Conservation (phyloP, 306 rosid genomes). For the Corylus americana region DNA sequence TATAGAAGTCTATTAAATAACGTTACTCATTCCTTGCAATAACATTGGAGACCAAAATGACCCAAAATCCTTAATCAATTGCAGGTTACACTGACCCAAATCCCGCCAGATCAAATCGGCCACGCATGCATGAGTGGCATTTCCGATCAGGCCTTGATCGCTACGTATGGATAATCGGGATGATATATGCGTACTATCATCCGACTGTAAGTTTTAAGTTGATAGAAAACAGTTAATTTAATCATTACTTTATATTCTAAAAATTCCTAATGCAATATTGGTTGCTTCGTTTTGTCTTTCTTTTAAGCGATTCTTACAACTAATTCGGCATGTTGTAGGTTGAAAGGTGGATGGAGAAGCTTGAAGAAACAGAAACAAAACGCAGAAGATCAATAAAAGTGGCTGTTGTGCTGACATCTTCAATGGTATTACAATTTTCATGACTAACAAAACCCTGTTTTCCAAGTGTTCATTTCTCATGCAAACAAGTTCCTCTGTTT, state of each 20-base stretch:
- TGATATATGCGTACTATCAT: slow-evolving; percentile 95
- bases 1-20: no score
- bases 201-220: slow-evolving; percentile 62
- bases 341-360: slow-evolving; percentile 90
- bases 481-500: slow-evolving; percentile 27
- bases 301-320: not conserved
- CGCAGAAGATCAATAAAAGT: slow-evolving; percentile 73
- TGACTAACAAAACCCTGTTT: slow-evolving; percentile 12
- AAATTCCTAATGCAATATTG: slow-evolving; percentile 1
- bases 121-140: slow-evolving; percentile 89
- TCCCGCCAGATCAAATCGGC: slow-evolving; percentile 52
- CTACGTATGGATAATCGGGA: slow-evolving; percentile 94
- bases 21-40: no score
- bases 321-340: slow-evolving; percentile 44
- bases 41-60: slow-evolving; percentile 6
- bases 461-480: slow-evolving; percentile 25
- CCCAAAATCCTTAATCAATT: slow-evolving; percentile 19
- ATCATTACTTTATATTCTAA: no score
- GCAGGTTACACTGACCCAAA: slow-evolving; percentile 75
- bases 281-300: not conserved
- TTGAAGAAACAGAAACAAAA: slow-evolving; percentile 83
- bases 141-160: slow-evolving; percentile 98
- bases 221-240: no score
- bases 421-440: slow-evolving; percentile 43
- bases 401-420: slow-evolving; percentile 50